Conservation (phyloP, 2,329 filamentous ascomycete species). For the Pyrenophora seminiperda region DNA sequence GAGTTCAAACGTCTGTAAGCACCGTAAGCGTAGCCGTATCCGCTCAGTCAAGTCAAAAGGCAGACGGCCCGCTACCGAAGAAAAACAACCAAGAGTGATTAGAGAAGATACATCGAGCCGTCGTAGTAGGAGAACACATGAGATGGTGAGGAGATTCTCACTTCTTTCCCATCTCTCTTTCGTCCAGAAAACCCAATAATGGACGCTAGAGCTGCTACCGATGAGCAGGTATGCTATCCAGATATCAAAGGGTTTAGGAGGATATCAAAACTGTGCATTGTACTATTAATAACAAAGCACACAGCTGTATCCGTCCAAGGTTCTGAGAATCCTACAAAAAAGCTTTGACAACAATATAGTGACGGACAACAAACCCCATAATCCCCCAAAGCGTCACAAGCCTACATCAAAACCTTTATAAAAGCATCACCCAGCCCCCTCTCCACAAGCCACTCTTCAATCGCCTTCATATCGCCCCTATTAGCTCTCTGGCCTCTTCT, state of each 20-base stretch:
- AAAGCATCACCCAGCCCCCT: conserved; percentile 54
- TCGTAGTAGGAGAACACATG: conserved; percentile 8
- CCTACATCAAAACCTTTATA: conserved; percentile 48
- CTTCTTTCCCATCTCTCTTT: conserved; percentile 22
- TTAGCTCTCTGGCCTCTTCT: conserved; percentile 58
- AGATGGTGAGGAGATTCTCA: conserved; percentile 21
- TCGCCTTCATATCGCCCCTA: conserved; percentile 59
- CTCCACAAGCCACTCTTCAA: conserved; percentile 57
- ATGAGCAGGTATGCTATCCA: conserved; percentile 44
- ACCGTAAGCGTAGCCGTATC: too few species aligned
- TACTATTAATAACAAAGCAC: too few species aligned
- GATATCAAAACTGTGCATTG: too few species aligned
- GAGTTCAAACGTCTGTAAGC: too few species aligned
- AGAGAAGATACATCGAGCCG: conserved; percentile 18
- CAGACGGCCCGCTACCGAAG: too few species aligned
- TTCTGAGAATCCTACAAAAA: too few species aligned
- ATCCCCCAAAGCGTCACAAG: too few species aligned
- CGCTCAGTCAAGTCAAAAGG: too few species aligned
- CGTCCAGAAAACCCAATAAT: conserved; percentile 23
- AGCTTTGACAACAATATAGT: too few species aligned
- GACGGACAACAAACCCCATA: too few species aligned
- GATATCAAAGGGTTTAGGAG: conserved; percentile 47
- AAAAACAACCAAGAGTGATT: too few species aligned
- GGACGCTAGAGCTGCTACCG: conserved; percentile 37
- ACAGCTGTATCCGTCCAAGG: too few species aligned